Evolutionary conservation across 768 basidiomycete species (phyloP).

Genomic region (Leccinellum rugosiceps): DNA sequence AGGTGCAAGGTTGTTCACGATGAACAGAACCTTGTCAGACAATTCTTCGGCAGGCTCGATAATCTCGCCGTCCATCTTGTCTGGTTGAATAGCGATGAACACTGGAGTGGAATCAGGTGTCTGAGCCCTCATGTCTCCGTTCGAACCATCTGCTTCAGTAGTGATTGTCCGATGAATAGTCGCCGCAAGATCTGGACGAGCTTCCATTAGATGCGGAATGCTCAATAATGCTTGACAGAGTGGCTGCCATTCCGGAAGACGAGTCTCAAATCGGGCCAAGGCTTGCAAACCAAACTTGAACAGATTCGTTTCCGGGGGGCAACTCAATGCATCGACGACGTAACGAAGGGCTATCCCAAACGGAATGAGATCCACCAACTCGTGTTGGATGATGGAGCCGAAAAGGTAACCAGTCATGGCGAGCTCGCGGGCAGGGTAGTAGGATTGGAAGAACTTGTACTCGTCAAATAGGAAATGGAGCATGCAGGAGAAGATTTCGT

Average conservation of each 20-base stretch:
- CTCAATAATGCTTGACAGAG: conserved; percentile 85
- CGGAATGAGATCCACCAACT: conserved; percentile 90
- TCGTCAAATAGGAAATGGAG: conserved; percentile 99
- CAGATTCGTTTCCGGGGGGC: conserved; percentile 85
- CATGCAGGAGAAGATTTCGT: conserved; percentile 99
- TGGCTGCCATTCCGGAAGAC: conserved; percentile 89
- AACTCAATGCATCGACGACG: conserved; percentile 89
- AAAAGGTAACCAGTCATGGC: conserved; percentile 96
- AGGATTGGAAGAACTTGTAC: conserved; percentile 98
- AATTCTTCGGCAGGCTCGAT: conserved; percentile 77
- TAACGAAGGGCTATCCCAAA: conserved; percentile 96
- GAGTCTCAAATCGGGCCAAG: conserved; percentile 79
- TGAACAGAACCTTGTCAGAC: conserved; percentile 94
- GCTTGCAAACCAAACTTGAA: conserved; percentile 97
- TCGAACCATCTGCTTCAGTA: conserved; percentile 43
- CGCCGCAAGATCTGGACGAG: conserved; percentile 75
- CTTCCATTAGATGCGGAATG: conserved; percentile 83
- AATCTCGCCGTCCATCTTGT: conserved; percentile 58
- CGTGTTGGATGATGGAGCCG: conserved; percentile 91
- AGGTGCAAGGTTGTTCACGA: conserved; percentile 95
- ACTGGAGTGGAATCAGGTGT: conserved; percentile 47
- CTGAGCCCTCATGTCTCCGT: conserved; percentile 39
- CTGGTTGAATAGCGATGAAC: conserved; percentile 79
- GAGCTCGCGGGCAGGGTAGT: conserved; percentile 90
- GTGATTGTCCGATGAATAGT: conserved; percentile 69